These are phyloP conservation scores for Microcyclospora pomicola DNA, from an alignment of 2,329 filamentous ascomycete species.

Conservation along the genomic window DNA sequence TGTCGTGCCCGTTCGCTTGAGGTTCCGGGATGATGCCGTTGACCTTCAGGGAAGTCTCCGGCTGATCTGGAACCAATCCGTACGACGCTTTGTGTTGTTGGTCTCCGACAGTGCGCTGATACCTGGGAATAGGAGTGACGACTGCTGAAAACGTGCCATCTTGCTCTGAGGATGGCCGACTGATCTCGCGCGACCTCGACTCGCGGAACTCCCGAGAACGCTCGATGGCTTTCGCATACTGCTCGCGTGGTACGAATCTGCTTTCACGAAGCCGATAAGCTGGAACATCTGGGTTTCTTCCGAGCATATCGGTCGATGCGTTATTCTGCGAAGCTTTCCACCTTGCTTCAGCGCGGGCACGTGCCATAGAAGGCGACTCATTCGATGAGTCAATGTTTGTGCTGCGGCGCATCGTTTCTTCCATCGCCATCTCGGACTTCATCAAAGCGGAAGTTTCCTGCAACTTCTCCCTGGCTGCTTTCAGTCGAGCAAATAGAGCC, in stretches of 20 bases:
- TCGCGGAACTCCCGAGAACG: slow-evolving; percentile 17
- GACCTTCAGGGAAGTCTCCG: too few species aligned
- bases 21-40: too few species aligned
- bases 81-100: too few species aligned
- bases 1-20: too few species aligned
- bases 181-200: slow-evolving; percentile 9
- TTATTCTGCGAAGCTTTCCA: slow-evolving; percentile 11
- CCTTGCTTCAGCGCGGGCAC: slow-evolving; percentile 20
- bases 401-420: slow-evolving; percentile 13
- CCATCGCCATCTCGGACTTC: slow-evolving; percentile 7
- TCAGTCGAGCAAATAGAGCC: slow-evolving; percentile 21
- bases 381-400: slow-evolving; percentile 13
- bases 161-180: slow-evolving; percentile 8
- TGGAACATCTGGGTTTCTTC: slow-evolving; percentile 14
- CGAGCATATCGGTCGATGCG: slow-evolving; percentile 2
- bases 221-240: slow-evolving; percentile 22
- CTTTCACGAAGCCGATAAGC: slow-evolving; percentile 24
- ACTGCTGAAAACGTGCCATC: too few species aligned
- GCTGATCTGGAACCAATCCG: too few species aligned
- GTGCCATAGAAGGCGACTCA: slow-evolving; percentile 19
- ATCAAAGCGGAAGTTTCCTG: slow-evolving; percentile 8
- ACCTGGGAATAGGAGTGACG: too few species aligned
- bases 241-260: slow-evolving; percentile 23
- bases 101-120: too few species aligned
- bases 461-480: slow-evolving; percentile 18